A percentile compares a stretch with the other conserved stretches of the same genome.
Conservation (phyloP, 2,329 filamentous ascomycete species). For the Hirsutella minnesotensis region DNA sequence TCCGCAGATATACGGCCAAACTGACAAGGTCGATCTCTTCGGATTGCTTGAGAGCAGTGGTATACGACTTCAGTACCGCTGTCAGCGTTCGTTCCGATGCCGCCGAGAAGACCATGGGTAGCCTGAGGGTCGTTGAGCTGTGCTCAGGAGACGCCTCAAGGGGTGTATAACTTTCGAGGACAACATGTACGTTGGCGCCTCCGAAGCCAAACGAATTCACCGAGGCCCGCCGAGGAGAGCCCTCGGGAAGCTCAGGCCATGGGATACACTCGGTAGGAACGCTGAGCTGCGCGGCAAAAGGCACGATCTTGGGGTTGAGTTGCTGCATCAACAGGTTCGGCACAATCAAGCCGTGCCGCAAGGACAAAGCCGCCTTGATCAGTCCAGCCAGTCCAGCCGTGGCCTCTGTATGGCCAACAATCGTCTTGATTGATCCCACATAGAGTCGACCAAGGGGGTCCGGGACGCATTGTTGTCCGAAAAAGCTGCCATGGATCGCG, state of each 20-base stretch:
- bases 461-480: neutral
- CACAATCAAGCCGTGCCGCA: constrained; percentile 11
- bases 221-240: constrained; percentile 22
- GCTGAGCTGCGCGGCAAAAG: constrained; percentile 11
- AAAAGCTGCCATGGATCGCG: constrained; percentile 13
- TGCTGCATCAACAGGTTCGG: constrained; percentile 18
- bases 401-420: constrained; percentile 14
- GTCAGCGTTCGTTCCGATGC: constrained; percentile 1
- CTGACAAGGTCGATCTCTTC: too few species aligned
- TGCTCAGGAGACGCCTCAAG: neutral
- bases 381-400: constrained; percentile 12
- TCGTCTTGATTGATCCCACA: constrained; percentile 15
- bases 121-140: neutral
- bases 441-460: constrained; percentile 1
- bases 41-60: too few species aligned
- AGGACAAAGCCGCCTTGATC: constrained; percentile 7
- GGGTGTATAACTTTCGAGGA: constrained; percentile 14
- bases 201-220: constrained; percentile 39
- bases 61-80: neutral
- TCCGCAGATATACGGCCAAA: too few species aligned
- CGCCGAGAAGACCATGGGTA: neutral
- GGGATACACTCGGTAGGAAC: constrained; percentile 10
- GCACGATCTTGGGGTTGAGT: constrained; percentile 14
- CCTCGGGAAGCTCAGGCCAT: constrained; percentile 9
- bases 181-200: constrained; percentile 33